Percentiles rank a stretch among this genome's conserved stretches.
Evolutionary conservation across 139 green algal genomes (phyloP).

Genomic region (Tetratostichococcus sp.): DNA sequence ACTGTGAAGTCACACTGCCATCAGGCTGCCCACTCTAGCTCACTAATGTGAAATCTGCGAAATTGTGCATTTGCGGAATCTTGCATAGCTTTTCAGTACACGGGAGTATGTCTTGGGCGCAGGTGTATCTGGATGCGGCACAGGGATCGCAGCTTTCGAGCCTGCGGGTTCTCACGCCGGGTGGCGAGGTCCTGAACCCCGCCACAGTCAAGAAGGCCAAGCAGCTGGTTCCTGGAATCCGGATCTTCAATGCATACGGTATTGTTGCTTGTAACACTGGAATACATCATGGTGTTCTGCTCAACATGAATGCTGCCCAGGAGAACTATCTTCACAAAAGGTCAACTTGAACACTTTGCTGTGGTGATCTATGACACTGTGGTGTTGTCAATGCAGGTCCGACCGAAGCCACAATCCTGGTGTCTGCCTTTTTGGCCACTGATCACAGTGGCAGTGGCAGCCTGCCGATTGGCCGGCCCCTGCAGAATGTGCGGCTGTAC

Average conservation of each 20-base stretch:
- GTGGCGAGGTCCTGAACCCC: constrained; percentile 9
- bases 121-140: neutral
- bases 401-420: constrained; percentile 12
- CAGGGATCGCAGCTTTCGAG: neutral
- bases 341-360: no score
- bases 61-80: no score
- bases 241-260: constrained; percentile 4
- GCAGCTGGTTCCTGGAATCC: neutral
- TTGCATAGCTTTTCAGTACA: no score
- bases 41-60: no score
- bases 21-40: no score
- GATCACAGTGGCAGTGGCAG: constrained; percentile 2
- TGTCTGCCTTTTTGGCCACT: neutral
- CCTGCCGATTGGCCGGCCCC: constrained; percentile 31
- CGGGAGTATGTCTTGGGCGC: neutral
- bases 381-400: constrained; percentile 2
- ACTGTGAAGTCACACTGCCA: no score
- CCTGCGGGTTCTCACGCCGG: neutral
- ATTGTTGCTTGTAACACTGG: no score
- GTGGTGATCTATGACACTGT: no score
- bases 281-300: no score
- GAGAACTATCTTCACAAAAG: no score
- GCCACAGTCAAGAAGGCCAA: neutral
- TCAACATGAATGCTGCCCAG: no score
- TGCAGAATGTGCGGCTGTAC: constrained; percentile 39